A percentile compares a stretch with the other conserved stretches of the same genome.
These are phyloP conservation scores for Monosporascus ibericus DNA, from an alignment of 2,329 filamentous ascomycete species.

Conservation along the genomic window DNA sequence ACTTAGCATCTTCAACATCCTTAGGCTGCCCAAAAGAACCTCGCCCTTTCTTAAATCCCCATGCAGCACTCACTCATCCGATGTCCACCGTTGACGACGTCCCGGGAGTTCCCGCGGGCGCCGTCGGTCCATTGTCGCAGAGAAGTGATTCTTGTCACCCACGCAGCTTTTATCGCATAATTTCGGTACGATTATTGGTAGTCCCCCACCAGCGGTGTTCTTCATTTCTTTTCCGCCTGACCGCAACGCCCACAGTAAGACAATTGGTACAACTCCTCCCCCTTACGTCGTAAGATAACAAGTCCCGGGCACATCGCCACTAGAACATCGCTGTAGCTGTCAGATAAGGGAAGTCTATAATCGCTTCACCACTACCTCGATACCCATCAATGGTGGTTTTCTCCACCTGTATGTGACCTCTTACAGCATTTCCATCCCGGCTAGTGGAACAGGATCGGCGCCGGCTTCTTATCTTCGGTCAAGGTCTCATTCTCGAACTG, in stretches of 20 bases:
- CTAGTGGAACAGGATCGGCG: constrained; percentile 21
- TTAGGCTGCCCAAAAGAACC: too few relatives aligned
- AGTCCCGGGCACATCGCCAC: neutral
- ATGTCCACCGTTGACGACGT: too few relatives aligned
- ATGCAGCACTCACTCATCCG: too few relatives aligned
- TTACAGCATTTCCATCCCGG: neutral
- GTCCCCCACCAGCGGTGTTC: neutral
- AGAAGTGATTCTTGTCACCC: neutral
- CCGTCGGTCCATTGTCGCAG: neutral
- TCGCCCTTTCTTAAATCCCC: too few relatives aligned
- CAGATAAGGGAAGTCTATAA: neutral
- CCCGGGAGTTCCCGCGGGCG: too few relatives aligned
- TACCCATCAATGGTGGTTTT: neutral
- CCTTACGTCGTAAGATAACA: neutral
- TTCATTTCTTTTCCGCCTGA: neutral
- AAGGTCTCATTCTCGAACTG: constrained; percentile 23
- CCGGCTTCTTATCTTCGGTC: constrained; percentile 12
- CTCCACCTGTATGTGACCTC: too few relatives aligned
- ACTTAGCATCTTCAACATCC: too few relatives aligned
- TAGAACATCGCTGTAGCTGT: too few relatives aligned
- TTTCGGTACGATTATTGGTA: neutral
- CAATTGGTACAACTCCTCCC: neutral
- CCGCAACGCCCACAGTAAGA: neutral
- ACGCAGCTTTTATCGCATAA: neutral
- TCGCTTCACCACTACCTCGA: neutral